phyloP scores from a whole-genome alignment of 1,284 basidiomycete genomes.

The Neolentinus lepideus region DNA sequence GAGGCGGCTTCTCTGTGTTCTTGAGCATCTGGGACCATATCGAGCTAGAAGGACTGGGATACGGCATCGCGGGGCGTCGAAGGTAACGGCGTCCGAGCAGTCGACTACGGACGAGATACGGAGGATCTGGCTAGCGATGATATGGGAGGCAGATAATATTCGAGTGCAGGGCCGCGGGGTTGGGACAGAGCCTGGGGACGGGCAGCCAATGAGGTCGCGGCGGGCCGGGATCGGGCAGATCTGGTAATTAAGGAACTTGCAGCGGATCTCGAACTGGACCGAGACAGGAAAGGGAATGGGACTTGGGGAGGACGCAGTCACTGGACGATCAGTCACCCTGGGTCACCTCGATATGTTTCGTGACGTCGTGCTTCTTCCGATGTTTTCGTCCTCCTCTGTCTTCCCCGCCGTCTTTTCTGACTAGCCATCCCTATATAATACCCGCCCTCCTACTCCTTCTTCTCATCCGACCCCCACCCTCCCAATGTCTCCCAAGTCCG shows the following conservation, averaged over 20 bases:
- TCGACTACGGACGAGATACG: background rate
- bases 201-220: background rate
- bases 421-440: constrained; percentile 2
- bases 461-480: constrained; percentile 10
- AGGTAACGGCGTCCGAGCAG: background rate
- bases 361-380: constrained; percentile 1
- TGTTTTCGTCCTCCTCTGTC: constrained; percentile 1
- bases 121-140: background rate
- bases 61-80: background rate
- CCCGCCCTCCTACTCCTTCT: constrained; percentile 9
- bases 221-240: constrained; percentile 1
- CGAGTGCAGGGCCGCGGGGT: background rate
- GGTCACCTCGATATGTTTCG: background rate
- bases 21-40: background rate
- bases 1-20: background rate
- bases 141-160: too few species aligned
- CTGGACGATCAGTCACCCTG: background rate
- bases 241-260: constrained; percentile 3
- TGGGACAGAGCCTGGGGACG: background rate
- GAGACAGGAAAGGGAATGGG: background rate
- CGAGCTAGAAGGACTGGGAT: background rate
- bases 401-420: constrained; percentile 4
- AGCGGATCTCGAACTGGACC: background rate
- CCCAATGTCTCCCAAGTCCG: constrained; percentile 41
- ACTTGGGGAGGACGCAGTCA: background rate